phyloP scores from a whole-genome alignment of 2,329 filamentous ascomycete genomes.

The Aspergillus neotritici region DNA sequence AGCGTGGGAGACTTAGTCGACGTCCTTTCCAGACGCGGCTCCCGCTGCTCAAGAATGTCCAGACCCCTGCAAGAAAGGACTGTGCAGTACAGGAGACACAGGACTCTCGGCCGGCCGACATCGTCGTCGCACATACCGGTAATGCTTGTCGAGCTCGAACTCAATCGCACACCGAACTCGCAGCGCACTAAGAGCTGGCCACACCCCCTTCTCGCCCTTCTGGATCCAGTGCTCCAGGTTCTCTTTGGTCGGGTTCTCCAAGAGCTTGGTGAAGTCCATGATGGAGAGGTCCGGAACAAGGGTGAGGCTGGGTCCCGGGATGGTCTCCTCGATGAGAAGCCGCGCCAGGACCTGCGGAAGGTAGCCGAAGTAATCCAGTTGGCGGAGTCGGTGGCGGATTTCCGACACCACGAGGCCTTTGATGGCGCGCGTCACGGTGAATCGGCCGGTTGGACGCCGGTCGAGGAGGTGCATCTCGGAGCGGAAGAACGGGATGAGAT shows the following conservation, averaged over 20 bases:
- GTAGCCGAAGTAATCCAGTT: constrained; percentile 70
- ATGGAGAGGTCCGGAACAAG: constrained; percentile 73
- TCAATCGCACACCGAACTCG: constrained; percentile 79
- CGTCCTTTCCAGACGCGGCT: too few species aligned
- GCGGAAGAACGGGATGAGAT: constrained; percentile 77
- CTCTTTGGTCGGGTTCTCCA: constrained; percentile 75
- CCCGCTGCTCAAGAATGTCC: too few species aligned
- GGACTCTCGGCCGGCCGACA: constrained; percentile 23
- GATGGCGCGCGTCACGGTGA: constrained; percentile 52
- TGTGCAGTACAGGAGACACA: constrained; percentile 3
- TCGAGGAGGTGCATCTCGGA: constrained; percentile 71
- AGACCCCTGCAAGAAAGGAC: constrained; percentile 14
- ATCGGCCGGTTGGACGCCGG: constrained; percentile 54
- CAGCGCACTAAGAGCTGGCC: constrained; percentile 79
- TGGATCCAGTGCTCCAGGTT: constrained; percentile 79
- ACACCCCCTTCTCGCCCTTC: constrained; percentile 79
- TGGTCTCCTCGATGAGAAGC: constrained; percentile 74
- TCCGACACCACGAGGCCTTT: constrained; percentile 68
- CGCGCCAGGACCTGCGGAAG: constrained; percentile 65
- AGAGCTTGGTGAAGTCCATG: constrained; percentile 66
- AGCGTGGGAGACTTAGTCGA: too few species aligned
- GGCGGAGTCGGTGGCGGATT: constrained; percentile 70
- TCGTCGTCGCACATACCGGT: constrained; percentile 64
- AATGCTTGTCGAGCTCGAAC: constrained; percentile 78
- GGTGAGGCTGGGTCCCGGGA: constrained; percentile 72